Conservation (phyloP, 2,329 filamentous ascomycete species). For the Fusarium graminum region DNA sequence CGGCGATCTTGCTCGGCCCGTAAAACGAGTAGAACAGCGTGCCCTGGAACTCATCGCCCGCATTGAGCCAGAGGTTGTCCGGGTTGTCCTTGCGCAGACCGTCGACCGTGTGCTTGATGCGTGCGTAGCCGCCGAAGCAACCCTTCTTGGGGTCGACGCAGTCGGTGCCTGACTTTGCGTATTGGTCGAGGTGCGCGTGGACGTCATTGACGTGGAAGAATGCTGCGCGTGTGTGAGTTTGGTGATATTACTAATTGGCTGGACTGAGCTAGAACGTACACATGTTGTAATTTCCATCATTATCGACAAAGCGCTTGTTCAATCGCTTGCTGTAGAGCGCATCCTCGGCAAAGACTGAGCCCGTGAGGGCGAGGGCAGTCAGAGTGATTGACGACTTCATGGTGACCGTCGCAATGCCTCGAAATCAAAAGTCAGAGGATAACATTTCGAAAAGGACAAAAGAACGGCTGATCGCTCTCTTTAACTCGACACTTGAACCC, state of each 20-base stretch:
- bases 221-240: constrained; percentile 50
- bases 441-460: neutral
- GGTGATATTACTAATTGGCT: neutral
- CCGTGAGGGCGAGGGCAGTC: constrained; percentile 45
- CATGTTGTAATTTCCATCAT: constrained; percentile 66
- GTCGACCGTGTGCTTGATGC: constrained; percentile 72
- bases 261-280: constrained; percentile 50
- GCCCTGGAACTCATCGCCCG: constrained; percentile 78
- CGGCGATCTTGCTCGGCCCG: constrained; percentile 75
- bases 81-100: constrained; percentile 67
- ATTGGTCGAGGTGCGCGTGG: constrained; percentile 75
- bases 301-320: constrained; percentile 63
- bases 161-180: constrained; percentile 70
- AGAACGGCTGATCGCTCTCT: constrained; percentile 27
- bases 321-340: constrained; percentile 63
- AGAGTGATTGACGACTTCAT: constrained; percentile 46
- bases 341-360: constrained; percentile 58
- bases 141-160: constrained; percentile 68
- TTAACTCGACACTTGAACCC: constrained; percentile 35
- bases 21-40: constrained; percentile 77
- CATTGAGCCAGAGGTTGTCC: constrained; percentile 74
- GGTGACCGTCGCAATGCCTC: constrained; percentile 9
- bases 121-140: constrained; percentile 74
- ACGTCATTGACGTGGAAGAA: constrained; percentile 80
- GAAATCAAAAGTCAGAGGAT: neutral